Evolutionary conservation across 306 rosid species (phyloP).

Genomic region (Senna siamea): DNA sequence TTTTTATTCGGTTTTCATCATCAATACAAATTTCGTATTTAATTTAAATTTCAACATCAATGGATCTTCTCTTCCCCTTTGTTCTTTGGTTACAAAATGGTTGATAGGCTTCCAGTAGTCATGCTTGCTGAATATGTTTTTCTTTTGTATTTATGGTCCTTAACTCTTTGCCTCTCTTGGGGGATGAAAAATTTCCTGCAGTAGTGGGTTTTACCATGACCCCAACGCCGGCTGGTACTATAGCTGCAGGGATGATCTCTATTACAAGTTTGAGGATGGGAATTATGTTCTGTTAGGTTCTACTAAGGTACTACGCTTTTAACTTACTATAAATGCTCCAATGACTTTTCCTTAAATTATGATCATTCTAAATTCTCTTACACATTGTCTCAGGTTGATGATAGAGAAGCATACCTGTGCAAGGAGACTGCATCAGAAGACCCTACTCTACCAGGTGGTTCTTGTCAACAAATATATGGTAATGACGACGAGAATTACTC

Average conservation of each 20-base stretch:
- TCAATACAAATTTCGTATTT: not conserved
- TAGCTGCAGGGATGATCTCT: conserved; percentile 65
- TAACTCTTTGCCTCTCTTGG: not conserved
- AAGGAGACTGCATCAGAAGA: conserved; percentile 43
- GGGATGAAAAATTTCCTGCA: conserved; percentile 44
- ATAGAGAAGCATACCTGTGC: conserved; percentile 34
- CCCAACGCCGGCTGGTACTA: conserved; percentile 92
- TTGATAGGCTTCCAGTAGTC: not conserved
- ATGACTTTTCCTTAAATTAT: not conserved
- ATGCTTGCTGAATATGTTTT: not conserved
- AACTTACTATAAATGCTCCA: conserved; percentile 3
- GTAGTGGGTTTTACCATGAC: conserved; percentile 91
- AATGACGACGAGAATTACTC: conserved; percentile 37
- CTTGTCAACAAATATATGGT: conserved; percentile 23
- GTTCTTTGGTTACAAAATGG: conserved; percentile 1
- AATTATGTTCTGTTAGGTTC: conserved; percentile 72
- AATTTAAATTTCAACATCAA: not conserved
- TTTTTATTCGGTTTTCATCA: not conserved
- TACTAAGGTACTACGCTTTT: conserved; percentile 43
- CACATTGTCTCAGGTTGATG: conserved; percentile 45
- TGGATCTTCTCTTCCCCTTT: not conserved
- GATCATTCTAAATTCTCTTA: conserved; percentile 26
- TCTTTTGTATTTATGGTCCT: not conserved
- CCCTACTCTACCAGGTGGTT: conserved; percentile 35
- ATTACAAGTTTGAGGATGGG: conserved; percentile 83